These are phyloP conservation scores for Esteya vermicola DNA, from an alignment of 2,329 filamentous ascomycete species.

Conservation along the genomic window DNA sequence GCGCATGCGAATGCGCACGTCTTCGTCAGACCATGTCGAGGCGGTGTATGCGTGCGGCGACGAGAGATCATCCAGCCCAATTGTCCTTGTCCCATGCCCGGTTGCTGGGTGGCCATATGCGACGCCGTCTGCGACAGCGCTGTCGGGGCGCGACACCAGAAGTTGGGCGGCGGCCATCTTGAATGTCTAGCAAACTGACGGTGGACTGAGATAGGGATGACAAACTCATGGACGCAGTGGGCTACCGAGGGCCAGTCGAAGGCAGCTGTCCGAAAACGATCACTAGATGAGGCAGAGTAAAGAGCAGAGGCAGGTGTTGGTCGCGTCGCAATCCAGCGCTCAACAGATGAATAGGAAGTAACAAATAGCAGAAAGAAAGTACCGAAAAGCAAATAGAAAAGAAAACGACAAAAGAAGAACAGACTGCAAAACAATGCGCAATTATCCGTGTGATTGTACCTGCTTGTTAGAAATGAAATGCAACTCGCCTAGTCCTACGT, in stretches of 20 bases:
- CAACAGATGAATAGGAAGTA: too few species aligned
- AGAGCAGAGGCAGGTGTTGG: not conserved
- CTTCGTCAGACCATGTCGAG: constrained; percentile 10
- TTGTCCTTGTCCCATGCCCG: constrained; percentile 18
- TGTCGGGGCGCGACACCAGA: constrained; percentile 24
- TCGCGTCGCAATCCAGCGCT: too few species aligned
- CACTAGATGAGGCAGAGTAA: too few species aligned
- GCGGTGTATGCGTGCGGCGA: not conserved
- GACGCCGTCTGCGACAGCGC: constrained; percentile 23
- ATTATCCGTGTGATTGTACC: too few species aligned
- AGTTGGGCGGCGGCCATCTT: constrained; percentile 41
- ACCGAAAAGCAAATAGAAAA: not conserved
- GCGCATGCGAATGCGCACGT: constrained; percentile 19
- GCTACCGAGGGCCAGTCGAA: constrained; percentile 7
- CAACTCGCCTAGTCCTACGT: not conserved
- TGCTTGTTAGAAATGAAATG: not conserved
- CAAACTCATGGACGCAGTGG: constrained; percentile 38
- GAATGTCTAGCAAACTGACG: constrained; percentile 27
- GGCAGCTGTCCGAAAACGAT: too few species aligned
- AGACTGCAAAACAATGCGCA: too few species aligned
- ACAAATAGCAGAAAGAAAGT: not conserved
- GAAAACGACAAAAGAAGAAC: not conserved
- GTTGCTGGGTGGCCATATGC: constrained; percentile 21
- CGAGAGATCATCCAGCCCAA: constrained; percentile 20
- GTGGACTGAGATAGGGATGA: constrained; percentile 24